These are phyloP conservation scores for Anthostomella pinea DNA, from an alignment of 2,329 filamentous ascomycete species.

Conservation along the genomic window DNA sequence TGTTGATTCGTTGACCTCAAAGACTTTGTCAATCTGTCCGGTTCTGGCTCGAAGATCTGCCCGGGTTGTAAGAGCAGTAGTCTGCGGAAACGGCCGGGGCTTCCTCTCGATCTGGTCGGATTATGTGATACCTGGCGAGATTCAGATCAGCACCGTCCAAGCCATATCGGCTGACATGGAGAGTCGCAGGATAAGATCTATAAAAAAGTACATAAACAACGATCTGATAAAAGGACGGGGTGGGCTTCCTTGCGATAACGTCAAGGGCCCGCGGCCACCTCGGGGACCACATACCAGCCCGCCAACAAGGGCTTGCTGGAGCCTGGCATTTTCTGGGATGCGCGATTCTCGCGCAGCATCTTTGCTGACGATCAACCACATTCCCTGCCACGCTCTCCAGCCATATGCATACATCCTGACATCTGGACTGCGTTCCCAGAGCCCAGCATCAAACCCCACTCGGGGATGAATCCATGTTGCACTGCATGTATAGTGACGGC, in stretches of 20 bases:
- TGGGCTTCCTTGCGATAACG: conserved; percentile 13
- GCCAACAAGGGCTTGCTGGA: too few relatives aligned
- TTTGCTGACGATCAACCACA: neutral
- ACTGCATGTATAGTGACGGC: conserved; percentile 18
- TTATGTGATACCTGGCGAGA: conserved; percentile 18
- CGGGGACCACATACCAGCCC: neutral
- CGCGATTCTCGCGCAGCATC: too few relatives aligned
- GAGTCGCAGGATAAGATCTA: conserved; percentile 13
- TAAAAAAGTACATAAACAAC: conserved; percentile 5
- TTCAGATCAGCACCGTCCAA: conserved; percentile 27
- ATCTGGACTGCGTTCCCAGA: conserved; percentile 6
- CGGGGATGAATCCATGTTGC: conserved; percentile 22
- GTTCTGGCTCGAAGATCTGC: neutral
- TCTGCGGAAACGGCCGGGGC: conserved; percentile 2
- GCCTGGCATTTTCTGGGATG: too few relatives aligned
- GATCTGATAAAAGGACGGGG: conserved; percentile 14
- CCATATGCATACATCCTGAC: conserved; percentile 3
- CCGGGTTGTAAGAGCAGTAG: neutral
- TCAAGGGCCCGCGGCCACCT: conserved; percentile 1
- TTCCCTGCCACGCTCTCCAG: neutral
- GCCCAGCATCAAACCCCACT: conserved; percentile 22
- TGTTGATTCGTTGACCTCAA: too few relatives aligned
- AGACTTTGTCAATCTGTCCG: neutral
- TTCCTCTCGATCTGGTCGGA: conserved; percentile 9
- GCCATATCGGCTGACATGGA: conserved; percentile 11